Evolutionary conservation across 176 grass and related monocot species (phyloP), one percentile per base, ranked within the genome.

Genomic region (Phragmites australis): DNA sequence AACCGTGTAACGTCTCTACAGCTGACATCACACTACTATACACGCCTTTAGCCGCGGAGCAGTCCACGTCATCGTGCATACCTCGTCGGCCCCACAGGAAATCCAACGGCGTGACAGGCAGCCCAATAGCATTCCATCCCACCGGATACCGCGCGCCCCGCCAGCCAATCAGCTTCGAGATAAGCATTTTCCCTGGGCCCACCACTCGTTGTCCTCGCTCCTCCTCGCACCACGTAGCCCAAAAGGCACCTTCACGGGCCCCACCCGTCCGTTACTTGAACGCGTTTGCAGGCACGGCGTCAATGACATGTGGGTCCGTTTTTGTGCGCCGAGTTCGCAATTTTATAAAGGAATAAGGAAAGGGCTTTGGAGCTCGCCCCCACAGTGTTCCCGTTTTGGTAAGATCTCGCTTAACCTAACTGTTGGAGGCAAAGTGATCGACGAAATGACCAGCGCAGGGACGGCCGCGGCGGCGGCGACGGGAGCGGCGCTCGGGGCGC

Each of bases 151-250:
- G 30, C 86, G 68, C 44, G 32, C 61, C 50, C 5, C 0, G 68
- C 57, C 8, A 32, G 27, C 94, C 87, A 97, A 97, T 97, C n/a
- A 57, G 47, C 29, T 92, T 92, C 65, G 1, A 85, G 91, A 92
- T 92, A 97, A 82, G 78, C 84, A 68, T 55, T 51, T 23, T 77
- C 8, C 10, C 0, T 26, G 89, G 89, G 0, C 91, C 89, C 81
- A 44, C 58, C 0, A 2, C 6, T 2, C 42, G 4, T 22, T 26
- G 0, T 2, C 23, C 44, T 68, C 53, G 39, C 57, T 40, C 39
- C 22, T 70, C 30, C 2, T 42, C 4, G 0, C n/a, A 45, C 79
- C 89, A 92, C 87, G 80, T 84, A 2, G 17, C 27, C 15, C 2
- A 87, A 93, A 94, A 92, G 85, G 85, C 65, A 72, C 50, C 75